Conservation (phyloP, 2,329 filamentous ascomycete genomes). For the Chrysoporthe cubensis region DNA sequence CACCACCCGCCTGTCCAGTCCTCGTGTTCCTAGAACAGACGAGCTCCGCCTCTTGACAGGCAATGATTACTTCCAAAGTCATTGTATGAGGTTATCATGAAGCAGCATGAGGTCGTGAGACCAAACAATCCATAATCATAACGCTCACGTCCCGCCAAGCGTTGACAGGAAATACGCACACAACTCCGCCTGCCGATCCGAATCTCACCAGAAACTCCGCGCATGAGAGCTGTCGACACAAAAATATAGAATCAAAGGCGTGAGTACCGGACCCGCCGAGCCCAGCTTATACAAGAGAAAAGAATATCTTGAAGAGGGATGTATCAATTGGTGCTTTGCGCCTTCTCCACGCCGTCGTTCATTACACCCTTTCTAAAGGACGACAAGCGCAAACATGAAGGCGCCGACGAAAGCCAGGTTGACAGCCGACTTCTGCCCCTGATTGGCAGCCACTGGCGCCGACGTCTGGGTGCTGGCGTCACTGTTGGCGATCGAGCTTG, state of each 20-base stretch:
- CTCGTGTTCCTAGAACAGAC: neutral
- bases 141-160: neutral
- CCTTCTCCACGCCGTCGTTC: neutral
- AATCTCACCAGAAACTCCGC: neutral
- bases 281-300: neutral
- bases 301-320: neutral
- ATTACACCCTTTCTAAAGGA: slow-evolving; percentile 4
- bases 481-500: slow-evolving; percentile 28
- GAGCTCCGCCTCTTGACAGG: neutral
- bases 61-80: neutral
- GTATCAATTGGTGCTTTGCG: neutral
- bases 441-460: slow-evolving; percentile 31
- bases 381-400: slow-evolving; percentile 29
- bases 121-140: slow-evolving; percentile 1
- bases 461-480: slow-evolving; percentile 22
- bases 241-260: slow-evolving; percentile 2
- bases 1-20: neutral
- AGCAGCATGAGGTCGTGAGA: neutral
- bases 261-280: neutral
- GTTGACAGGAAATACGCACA: neutral
- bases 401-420: slow-evolving; percentile 30
- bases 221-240: neutral
- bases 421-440: slow-evolving; percentile 30
- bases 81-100: neutral
- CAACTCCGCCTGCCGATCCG: neutral